Conservation (phyloP, 2,329 filamentous ascomycete species). For the Cladosporium oxysporum region DNA sequence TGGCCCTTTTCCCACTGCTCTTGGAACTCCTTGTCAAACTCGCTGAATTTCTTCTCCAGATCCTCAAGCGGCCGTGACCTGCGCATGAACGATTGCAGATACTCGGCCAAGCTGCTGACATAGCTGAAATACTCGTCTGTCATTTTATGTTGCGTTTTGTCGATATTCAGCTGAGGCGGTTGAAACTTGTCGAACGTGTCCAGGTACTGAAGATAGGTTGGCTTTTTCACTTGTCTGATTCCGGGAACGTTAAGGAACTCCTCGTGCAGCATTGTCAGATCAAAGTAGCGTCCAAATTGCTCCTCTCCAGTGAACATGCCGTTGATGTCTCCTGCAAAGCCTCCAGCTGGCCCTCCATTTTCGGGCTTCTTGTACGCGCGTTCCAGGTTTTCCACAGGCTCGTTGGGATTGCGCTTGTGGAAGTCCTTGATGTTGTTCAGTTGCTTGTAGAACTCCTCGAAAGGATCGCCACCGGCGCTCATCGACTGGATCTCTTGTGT, state of each 20-base stretch:
- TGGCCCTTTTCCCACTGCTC: slow-evolving; percentile 78
- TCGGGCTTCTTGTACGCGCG: slow-evolving; percentile 81
- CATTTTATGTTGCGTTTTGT: slow-evolving; percentile 73
- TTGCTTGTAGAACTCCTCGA: slow-evolving; percentile 89
- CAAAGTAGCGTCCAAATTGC: slow-evolving; percentile 87
- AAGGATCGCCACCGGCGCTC: slow-evolving; percentile 73
- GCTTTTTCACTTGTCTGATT: slow-evolving; percentile 64
- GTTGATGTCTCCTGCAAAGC: slow-evolving; percentile 65
- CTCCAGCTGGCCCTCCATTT: slow-evolving; percentile 50
- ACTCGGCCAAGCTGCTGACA: slow-evolving; percentile 74
- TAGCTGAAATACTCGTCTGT: slow-evolving; percentile 93
- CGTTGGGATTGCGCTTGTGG: slow-evolving; percentile 88
- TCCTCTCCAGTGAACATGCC: slow-evolving; percentile 96
- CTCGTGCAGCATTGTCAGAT: slow-evolving; percentile 81
- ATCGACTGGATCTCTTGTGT: slow-evolving; percentile 81
- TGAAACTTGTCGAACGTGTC: slow-evolving; percentile 87
- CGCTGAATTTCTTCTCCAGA: slow-evolving; percentile 71
- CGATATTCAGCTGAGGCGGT: slow-evolving; percentile 71
- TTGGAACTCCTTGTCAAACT: slow-evolving; percentile 82
- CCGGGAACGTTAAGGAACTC: slow-evolving; percentile 86
- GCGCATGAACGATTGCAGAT: slow-evolving; percentile 86
- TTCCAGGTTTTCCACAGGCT: slow-evolving; percentile 93
- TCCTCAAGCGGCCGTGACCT: slow-evolving; percentile 84
- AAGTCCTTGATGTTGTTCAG: slow-evolving; percentile 79
- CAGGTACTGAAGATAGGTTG: slow-evolving; percentile 90